Conservation (phyloP, 306 rosid genomes). For the Herpetospermum pedunculosum region DNA sequence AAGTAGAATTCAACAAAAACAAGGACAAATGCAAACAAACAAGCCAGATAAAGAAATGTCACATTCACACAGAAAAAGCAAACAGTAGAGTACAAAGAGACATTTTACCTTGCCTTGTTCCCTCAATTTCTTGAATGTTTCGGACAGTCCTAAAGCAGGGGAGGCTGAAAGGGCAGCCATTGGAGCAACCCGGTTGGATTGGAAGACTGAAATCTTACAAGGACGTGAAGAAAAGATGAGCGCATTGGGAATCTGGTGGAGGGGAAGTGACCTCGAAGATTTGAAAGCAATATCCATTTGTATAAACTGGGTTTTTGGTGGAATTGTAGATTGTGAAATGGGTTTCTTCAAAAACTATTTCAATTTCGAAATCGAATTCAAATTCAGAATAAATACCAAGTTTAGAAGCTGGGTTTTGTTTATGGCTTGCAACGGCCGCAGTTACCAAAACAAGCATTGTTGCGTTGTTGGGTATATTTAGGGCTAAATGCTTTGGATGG, state of each 20-base stretch:
- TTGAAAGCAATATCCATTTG: background rate
- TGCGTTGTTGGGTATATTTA: background rate
- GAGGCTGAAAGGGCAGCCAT: conserved; percentile 44
- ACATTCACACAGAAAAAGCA: conserved; percentile 7
- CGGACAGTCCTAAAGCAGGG: conserved; percentile 51
- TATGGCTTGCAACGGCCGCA: background rate
- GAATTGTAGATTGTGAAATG: background rate
- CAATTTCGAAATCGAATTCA: too few relatives aligned
- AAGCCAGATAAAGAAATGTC: background rate
- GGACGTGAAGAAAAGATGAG: background rate
- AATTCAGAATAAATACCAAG: background rate
- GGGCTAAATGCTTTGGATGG: background rate
- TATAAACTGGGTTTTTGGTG: background rate
- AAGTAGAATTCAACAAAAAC: background rate
- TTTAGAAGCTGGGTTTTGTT: background rate
- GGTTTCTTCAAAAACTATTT: background rate
- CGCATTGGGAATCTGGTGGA: background rate
- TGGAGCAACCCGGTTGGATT: conserved; percentile 25
- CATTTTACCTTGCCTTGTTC: conserved; percentile 48
- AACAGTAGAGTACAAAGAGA: conserved; percentile 4
- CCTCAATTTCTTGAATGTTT: conserved; percentile 52
- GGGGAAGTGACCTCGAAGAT: background rate
- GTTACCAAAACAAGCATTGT: background rate
- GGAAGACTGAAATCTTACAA: background rate
- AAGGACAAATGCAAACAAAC: background rate